phyloP scores from a whole-genome alignment of 805 yeast species.

The Tetrapisispora phaffii region DNA sequence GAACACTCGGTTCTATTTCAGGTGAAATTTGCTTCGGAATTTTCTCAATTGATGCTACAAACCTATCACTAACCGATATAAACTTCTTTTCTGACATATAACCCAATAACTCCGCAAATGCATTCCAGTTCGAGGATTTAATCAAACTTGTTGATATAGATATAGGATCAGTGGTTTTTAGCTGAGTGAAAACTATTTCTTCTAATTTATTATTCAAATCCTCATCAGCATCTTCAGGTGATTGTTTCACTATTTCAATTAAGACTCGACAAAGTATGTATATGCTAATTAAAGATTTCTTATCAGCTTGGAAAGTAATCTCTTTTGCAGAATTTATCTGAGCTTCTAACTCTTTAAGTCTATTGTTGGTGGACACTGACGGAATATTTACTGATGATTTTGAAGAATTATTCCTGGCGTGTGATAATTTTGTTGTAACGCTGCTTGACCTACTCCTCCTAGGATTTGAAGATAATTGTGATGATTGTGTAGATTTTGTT shows the following conservation, averaged over 20 bases:
- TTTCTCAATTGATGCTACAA: slow-evolving; percentile 85
- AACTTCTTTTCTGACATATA: slow-evolving; percentile 81
- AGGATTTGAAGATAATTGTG: slow-evolving; percentile 6
- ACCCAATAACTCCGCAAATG: slow-evolving; percentile 81
- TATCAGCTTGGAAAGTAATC: slow-evolving; percentile 72
- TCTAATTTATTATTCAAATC: slow-evolving; percentile 77
- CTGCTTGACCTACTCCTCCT: slow-evolving; percentile 25
- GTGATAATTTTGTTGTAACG: slow-evolving; percentile 30
- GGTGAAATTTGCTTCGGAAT: slow-evolving; percentile 45
- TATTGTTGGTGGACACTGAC: slow-evolving; percentile 42
- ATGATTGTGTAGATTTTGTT: neutral
- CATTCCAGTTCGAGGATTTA: slow-evolving; percentile 86
- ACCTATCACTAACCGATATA: slow-evolving; percentile 81
- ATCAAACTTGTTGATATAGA: slow-evolving; percentile 57
- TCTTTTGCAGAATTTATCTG: slow-evolving; percentile 40
- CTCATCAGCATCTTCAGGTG: slow-evolving; percentile 65
- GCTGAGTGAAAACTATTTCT: slow-evolving; percentile 85
- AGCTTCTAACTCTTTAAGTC: slow-evolving; percentile 36
- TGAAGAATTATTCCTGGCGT: slow-evolving; percentile 43
- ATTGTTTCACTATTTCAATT: slow-evolving; percentile 84
- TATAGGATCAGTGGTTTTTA: slow-evolving; percentile 77
- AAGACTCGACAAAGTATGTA: slow-evolving; percentile 84
- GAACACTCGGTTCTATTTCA: slow-evolving; percentile 52
- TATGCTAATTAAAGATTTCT: slow-evolving; percentile 77
- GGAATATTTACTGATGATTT: slow-evolving; percentile 28